Conservation (phyloP, 768 basidiomycete species). For the Russula olivacea region DNA sequence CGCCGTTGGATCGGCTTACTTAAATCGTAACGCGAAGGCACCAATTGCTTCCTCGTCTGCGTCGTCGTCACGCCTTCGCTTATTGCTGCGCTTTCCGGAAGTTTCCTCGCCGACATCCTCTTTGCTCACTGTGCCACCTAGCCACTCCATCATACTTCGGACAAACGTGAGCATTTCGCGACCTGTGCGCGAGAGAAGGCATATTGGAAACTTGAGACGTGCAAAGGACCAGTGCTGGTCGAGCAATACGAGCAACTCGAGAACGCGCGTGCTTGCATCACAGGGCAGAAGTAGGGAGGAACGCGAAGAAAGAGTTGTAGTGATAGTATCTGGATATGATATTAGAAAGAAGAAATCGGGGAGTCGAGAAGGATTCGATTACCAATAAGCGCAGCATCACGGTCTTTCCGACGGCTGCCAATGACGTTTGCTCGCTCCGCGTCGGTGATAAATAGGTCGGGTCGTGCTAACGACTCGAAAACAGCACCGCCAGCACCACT, state of each 20-base stretch:
- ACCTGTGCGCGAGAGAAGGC: constrained; percentile 85
- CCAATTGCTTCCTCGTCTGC: constrained; percentile 78
- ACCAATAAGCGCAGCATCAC: constrained; percentile 87
- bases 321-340: constrained; percentile 66
- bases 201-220: constrained; percentile 79
- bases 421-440: constrained; percentile 78
- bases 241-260: constrained; percentile 91
- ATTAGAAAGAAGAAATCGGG: constrained; percentile 12
- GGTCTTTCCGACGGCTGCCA: constrained; percentile 82
- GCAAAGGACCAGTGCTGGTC: constrained; percentile 98
- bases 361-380: constrained; percentile 24
- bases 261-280: constrained; percentile 89
- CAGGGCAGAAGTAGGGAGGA: constrained; percentile 87
- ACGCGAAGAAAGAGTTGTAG: constrained; percentile 71
- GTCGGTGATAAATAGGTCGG: constrained; percentile 91
- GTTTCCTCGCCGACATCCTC: constrained; percentile 85
- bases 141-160: constrained; percentile 97
- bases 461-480: constrained; percentile 81
- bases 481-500: constrained; percentile 67
- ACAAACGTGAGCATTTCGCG: constrained; percentile 93
- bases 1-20: constrained; percentile 42
- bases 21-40: constrained; percentile 82
- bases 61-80: constrained; percentile 39
- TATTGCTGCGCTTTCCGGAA: constrained; percentile 42
- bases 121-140: constrained; percentile 91